Evolutionary conservation across 352 stramenopile species (phyloP).

Genomic region (Phytophthora rubi): DNA sequence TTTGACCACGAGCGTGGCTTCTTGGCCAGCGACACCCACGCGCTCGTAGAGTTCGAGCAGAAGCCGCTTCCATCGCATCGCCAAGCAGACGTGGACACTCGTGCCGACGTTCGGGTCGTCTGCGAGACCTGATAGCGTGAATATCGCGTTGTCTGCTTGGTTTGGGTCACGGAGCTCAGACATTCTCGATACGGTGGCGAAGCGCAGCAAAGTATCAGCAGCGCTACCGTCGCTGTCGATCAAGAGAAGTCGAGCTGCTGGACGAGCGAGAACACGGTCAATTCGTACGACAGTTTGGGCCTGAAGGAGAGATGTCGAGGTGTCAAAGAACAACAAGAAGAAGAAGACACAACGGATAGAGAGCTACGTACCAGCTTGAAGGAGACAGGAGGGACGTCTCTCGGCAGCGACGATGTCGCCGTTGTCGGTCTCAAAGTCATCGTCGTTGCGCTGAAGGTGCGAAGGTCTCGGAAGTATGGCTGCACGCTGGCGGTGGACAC

Average conservation of each 20-base stretch:
- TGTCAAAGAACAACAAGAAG: not conserved
- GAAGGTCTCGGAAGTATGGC: conserved; percentile 42
- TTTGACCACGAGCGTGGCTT: conserved; percentile 69
- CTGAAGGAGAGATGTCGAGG: conserved; percentile 23
- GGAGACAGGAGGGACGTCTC: conserved; percentile 36
- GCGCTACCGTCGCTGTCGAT: conserved; percentile 38
- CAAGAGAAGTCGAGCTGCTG: conserved; percentile 50
- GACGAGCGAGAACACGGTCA: conserved; percentile 47
- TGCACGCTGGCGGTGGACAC: conserved; percentile 30
- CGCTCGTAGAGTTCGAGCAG: conserved; percentile 57
- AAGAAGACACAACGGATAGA: conserved; percentile 3
- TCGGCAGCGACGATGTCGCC: not conserved
- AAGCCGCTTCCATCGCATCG: conserved; percentile 47
- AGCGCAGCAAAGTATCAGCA: conserved; percentile 48
- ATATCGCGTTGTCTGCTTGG: conserved; percentile 13
- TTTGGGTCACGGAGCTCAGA: not conserved
- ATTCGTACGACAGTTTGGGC: conserved; percentile 41
- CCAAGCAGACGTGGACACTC: not conserved
- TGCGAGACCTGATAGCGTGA: conserved; percentile 41
- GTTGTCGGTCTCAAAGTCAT: not conserved
- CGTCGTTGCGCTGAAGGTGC: conserved; percentile 25
- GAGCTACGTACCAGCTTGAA: conserved; percentile 41
- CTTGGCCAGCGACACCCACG: conserved; percentile 58
- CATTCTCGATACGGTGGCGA: conserved; percentile 8
- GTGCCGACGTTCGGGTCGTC: conserved; percentile 18